A percentile compares a stretch with the other conserved stretches of the same genome.
phyloP scores from a whole-genome alignment of 305 asterid genomes.

The Solanum hybrid region DNA sequence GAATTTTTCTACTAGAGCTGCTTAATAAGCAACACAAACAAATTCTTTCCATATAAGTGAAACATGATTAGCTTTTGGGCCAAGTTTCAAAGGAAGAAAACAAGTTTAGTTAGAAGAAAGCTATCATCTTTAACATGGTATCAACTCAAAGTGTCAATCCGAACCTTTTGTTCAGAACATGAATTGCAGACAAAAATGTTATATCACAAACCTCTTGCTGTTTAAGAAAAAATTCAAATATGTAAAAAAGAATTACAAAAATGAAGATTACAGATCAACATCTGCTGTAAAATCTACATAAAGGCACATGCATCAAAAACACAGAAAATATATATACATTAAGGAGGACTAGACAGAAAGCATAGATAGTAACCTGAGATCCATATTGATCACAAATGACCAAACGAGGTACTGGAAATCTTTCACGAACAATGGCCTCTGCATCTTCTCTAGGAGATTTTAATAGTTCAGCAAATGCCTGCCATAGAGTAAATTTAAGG shows the following conservation, averaged over 20 bases:
- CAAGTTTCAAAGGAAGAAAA: neutral
- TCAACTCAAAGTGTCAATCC: neutral
- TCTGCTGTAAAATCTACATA: neutral
- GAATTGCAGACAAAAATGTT: neutral
- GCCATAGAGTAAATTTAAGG: constrained; percentile 14
- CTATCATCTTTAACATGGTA: neutral
- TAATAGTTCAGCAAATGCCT: constrained; percentile 85
- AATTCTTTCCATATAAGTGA: neutral
- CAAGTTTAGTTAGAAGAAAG: neutral
- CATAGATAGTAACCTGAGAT: constrained; percentile 59
- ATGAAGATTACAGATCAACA: neutral
- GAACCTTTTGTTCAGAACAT: neutral
- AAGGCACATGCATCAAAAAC: neutral
- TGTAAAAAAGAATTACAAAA: neutral
- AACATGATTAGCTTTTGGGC: neutral
- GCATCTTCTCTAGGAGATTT: constrained; percentile 80
- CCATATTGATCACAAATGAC: constrained; percentile 97
- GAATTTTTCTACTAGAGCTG: neutral
- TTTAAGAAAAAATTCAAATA: neutral
- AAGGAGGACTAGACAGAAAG: neutral
- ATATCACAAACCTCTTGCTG: neutral
- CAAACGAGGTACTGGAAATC: constrained; percentile 95
- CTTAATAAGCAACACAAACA: neutral
- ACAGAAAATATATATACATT: neutral
- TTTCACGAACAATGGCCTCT: constrained; percentile 52